These are phyloP conservation scores for Meyerozyma sp. DNA, from an alignment of 1,139 yeast genomes.

Conservation along the genomic window DNA sequence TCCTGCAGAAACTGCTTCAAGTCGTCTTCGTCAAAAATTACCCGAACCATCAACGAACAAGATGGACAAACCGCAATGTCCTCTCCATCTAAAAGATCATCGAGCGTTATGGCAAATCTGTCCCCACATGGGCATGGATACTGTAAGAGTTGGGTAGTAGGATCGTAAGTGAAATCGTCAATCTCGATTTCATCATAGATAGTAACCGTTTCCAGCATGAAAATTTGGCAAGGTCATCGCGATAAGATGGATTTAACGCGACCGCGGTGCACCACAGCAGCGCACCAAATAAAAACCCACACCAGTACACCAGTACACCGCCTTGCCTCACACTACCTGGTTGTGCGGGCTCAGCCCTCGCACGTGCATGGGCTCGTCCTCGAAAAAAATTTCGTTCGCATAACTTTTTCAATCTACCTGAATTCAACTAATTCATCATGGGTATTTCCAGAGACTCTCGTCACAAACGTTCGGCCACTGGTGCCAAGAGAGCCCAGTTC, in stretches of 20 bases:
- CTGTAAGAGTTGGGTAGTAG: constrained; percentile 71
- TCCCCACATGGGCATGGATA: constrained; percentile 99
- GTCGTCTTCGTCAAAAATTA: constrained; percentile 67
- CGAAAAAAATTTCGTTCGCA: constrained; percentile 1
- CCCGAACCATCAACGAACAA: constrained; percentile 89
- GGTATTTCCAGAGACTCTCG: constrained; percentile 99
- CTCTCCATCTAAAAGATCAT: constrained; percentile 85
- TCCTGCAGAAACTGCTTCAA: constrained; percentile 23
- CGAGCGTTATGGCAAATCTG: constrained; percentile 77
- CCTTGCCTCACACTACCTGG: neutral
- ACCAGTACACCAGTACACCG: neutral
- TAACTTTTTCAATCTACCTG: constrained; percentile 1
- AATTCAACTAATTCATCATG: constrained; percentile 45
- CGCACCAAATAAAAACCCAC: no score
- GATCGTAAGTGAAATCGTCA: constrained; percentile 91
- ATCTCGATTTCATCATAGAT: constrained; percentile 94
- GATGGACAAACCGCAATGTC: constrained; percentile 96
- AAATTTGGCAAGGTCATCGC: neutral
- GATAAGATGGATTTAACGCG: neutral
- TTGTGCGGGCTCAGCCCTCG: neutral
- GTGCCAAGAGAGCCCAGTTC: constrained; percentile 99
- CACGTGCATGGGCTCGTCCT: constrained; percentile 2
- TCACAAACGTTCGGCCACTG: constrained; percentile 99
- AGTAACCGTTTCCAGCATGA: constrained; percentile 38
- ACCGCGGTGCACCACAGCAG: neutral